phyloP scores from a whole-genome alignment of 164 flowering plant genomes.

The Berberis vulgaris region DNA sequence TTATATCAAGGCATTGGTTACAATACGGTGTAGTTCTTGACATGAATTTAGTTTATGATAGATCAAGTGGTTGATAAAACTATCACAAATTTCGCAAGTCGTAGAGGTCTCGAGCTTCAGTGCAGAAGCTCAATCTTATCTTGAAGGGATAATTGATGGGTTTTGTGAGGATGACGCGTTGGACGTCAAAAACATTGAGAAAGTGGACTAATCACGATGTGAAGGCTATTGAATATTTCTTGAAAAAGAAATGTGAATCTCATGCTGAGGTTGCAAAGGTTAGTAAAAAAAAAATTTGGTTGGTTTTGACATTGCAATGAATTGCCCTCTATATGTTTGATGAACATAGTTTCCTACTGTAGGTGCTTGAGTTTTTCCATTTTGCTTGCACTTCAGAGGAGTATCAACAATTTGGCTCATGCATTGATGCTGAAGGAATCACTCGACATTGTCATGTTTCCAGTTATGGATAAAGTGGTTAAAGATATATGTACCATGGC shows the following conservation, averaged over 20 bases:
- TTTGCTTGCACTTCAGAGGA: conserved; percentile 97
- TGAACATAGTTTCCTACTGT: not conserved
- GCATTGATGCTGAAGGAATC: conserved; percentile 82
- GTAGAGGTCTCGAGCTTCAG: conserved; percentile 77
- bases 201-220: conserved; percentile 90
- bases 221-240: conserved; percentile 95
- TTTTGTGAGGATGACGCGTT: conserved; percentile 61
- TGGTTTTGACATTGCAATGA: too few relatives aligned
- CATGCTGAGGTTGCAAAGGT: conserved; percentile 90
- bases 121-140: conserved; percentile 46
- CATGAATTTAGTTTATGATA: conserved; percentile 15
- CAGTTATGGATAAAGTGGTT: conserved; percentile 65
- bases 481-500: conserved; percentile 52
- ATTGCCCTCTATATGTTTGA: too few relatives aligned
- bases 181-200: conserved; percentile 82
- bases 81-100: conserved; percentile 79
- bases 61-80: conserved; percentile 85
- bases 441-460: conserved; percentile 44
- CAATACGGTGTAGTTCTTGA: not conserved
- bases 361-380: conserved; percentile 97
- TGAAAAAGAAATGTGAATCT: conserved; percentile 67
- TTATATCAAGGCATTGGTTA: not conserved
- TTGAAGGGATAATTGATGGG: conserved; percentile 48
- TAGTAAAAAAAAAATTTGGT: not conserved
- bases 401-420: conserved; percentile 92